These are phyloP conservation scores for Colletotrichum higginsianum DNA, from an alignment of 2,329 filamentous ascomycete genomes.

Conservation along the genomic window DNA sequence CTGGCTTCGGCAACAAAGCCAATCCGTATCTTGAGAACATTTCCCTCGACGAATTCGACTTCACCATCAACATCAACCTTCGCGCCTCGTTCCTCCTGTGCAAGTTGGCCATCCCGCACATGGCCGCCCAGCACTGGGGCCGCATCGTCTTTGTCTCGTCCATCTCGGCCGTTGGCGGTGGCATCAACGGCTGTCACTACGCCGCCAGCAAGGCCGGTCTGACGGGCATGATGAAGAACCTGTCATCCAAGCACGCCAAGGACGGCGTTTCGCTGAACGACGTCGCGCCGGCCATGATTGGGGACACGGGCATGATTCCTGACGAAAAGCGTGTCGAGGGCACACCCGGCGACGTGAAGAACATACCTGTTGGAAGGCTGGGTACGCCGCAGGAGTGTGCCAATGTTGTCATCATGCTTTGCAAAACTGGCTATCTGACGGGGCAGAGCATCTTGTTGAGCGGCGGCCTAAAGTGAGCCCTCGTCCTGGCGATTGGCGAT, in stretches of 20 bases:
- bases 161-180: slow-evolving; percentile 74
- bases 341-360: slow-evolving; percentile 70
- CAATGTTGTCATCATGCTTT: slow-evolving; percentile 73
- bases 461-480: slow-evolving; percentile 63
- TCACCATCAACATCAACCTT: slow-evolving; percentile 74
- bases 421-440: slow-evolving; percentile 72
- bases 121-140: slow-evolving; percentile 73
- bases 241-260: slow-evolving; percentile 71
- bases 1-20: slow-evolving; percentile 68
- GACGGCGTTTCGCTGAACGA: slow-evolving; percentile 77
- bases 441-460: slow-evolving; percentile 69
- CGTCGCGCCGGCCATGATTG: slow-evolving; percentile 79
- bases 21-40: slow-evolving; percentile 71
- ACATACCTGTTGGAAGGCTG: slow-evolving; percentile 72
- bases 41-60: slow-evolving; percentile 74
- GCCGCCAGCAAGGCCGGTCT: slow-evolving; percentile 75
- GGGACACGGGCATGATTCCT: slow-evolving; percentile 74
- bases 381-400: slow-evolving; percentile 73
- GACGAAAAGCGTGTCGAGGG: slow-evolving; percentile 65
- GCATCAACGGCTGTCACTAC: slow-evolving; percentile 75
- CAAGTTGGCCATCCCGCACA: slow-evolving; percentile 72
- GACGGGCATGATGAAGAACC: slow-evolving; percentile 76
- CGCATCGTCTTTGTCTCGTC: slow-evolving; percentile 76
- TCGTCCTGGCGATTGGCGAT: no score
- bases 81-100: slow-evolving; percentile 74